Base-by-base conservation (phyloP, 1,284 basidiomycete species). In the Cryptococcus hybrid region DNA sequence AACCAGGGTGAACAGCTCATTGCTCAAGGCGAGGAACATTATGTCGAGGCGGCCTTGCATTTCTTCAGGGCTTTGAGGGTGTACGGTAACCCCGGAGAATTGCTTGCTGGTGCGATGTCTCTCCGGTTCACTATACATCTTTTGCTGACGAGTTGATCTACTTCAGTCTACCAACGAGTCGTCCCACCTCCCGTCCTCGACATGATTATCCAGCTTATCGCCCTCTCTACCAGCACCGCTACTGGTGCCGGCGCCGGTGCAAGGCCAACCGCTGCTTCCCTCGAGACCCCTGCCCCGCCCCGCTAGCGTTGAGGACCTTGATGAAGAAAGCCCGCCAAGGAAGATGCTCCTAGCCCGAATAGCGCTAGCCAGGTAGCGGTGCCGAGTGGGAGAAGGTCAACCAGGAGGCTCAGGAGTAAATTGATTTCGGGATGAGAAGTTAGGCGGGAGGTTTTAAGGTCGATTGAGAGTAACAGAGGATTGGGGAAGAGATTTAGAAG, bases 1-100 rank as follows among this genome's bases (percentile, higher is more conserved):
- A 84, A 85, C 57, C 83, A 88, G 70, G 95, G 93, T 63, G 95
- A 99, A 81, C 85, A 87, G 65, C 83, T 97, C 47, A 85, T 88
- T 61, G 77, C 83, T 12, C 84, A 86, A 81, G 93, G 94, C 46
- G 88, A 89, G 48, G 78, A 83, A 43, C 86, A 86, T 77, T 81
- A 88, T 70, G 82, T 95, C 48, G 82, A 86, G 15, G 88, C 95
- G 6, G 93, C 96, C 35, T 80, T 90, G 70, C 85, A 88, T 54
- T 98, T 98, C 84, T 98, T 88, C 84, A 86, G 90, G 59, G 95
- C 92, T 5, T 85, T 98, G 62, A 86, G 90, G 58, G 93, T 96
- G 48, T 99, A 98, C 81, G 95, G 94, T 56, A 85, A 88, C 50
- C 92, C 92, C 8, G 85, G 92, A 47, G 93, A 97, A 76, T 85